Conservation (phyloP, 345 rosid genomes). For the Brassica juncea region DNA sequence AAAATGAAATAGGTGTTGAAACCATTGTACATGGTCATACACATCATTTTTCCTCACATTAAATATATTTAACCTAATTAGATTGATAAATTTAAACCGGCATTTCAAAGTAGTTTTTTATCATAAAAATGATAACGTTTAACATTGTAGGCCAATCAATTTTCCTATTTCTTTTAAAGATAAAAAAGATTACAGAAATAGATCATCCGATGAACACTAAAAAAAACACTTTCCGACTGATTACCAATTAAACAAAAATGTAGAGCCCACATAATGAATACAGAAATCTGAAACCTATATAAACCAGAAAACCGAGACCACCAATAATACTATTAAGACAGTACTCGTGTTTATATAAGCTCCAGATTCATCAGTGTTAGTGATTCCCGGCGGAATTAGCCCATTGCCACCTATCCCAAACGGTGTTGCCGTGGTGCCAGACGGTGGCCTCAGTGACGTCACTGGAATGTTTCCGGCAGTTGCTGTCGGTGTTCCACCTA, state of each 20-base stretch:
- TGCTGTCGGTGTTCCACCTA: constrained; percentile 33
- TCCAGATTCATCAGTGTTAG: constrained; percentile 37
- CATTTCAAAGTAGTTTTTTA: background rate
- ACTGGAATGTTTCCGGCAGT: constrained; percentile 33
- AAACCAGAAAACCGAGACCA: constrained; percentile 26
- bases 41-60: background rate
- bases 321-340: constrained; percentile 11
- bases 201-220: background rate
- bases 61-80: background rate
- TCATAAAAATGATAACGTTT: background rate
- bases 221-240: constrained; percentile 1
- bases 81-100: background rate
- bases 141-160: background rate
- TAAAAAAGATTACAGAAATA: background rate
- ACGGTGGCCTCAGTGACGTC: constrained; percentile 36
- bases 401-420: constrained; percentile 28
- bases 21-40: background rate
- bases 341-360: constrained; percentile 21
- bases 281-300: constrained; percentile 20
- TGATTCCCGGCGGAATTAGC: constrained; percentile 34
- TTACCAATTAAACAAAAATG: constrained; percentile 31
- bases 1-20: no score
- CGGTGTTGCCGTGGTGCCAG: constrained; percentile 33
- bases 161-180: background rate
- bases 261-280: constrained; percentile 1